Conservation (phyloP, 2,329 filamentous ascomycete species). For the Talaromyces islandicus region DNA sequence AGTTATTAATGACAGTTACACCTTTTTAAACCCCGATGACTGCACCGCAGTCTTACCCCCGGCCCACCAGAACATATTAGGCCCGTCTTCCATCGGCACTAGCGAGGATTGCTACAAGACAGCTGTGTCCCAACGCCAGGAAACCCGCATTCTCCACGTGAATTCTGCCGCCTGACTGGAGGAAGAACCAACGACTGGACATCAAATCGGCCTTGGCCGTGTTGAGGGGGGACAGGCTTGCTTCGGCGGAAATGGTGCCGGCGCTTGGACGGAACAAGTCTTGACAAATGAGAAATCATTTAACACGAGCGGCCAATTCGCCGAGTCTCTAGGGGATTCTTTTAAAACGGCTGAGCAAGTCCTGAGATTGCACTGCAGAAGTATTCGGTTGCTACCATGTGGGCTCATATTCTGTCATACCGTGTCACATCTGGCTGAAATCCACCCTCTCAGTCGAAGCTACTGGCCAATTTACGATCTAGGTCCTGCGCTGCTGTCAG, state of each 20-base stretch:
- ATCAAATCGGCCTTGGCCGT: neutral
- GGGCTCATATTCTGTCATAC: neutral
- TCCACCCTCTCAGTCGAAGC: neutral
- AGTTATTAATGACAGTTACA: neutral
- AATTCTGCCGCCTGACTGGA: constrained; percentile 8
- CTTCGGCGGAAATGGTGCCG: constrained; percentile 2
- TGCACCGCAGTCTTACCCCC: neutral
- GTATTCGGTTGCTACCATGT: too few relatives aligned
- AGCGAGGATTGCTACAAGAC: neutral
- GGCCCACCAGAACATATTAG: neutral
- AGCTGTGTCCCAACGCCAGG: neutral
- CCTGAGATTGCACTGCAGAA: neutral
- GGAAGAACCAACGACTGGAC: neutral
- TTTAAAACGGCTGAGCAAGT: neutral
- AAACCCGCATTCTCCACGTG: neutral
- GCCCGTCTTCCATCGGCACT: neutral
- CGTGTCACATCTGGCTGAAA: neutral
- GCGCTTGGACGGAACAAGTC: neutral
- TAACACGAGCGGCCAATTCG: neutral
- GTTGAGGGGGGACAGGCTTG: neutral
- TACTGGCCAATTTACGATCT: neutral
- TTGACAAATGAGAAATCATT: neutral
- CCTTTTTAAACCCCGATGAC: neutral
- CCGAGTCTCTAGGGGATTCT: neutral
- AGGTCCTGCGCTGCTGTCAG: neutral